These are phyloP conservation scores for Atkinsonella hypoxylon DNA, from an alignment of 2,329 filamentous ascomycete genomes.

Conservation along the genomic window DNA sequence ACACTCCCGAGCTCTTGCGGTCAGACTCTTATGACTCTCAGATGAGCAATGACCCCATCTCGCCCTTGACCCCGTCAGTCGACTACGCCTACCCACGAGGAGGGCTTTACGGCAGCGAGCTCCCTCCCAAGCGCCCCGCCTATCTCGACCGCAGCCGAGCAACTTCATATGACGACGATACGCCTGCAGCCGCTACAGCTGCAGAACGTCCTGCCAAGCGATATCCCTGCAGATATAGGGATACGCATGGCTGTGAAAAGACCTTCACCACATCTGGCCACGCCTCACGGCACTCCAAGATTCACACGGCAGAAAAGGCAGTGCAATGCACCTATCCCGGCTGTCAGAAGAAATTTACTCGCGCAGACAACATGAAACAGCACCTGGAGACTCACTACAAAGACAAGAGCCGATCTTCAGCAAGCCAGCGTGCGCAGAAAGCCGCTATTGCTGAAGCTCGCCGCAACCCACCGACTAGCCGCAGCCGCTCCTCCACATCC, in stretches of 20 bases:
- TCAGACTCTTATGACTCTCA: slow-evolving; percentile 52
- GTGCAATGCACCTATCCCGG: slow-evolving; percentile 55
- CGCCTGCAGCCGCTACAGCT: slow-evolving; percentile 23
- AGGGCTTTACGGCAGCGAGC: slow-evolving; percentile 26
- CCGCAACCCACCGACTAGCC: slow-evolving; percentile 19
- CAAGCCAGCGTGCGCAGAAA: slow-evolving; percentile 21
- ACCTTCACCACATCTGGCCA: slow-evolving; percentile 78
- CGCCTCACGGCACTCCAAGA: slow-evolving; percentile 74
- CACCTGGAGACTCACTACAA: slow-evolving; percentile 67
- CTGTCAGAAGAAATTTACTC: slow-evolving; percentile 70
- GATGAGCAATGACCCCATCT: slow-evolving; percentile 39
- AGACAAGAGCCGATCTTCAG: slow-evolving; percentile 38
- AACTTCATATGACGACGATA: slow-evolving; percentile 40
- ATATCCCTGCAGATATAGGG: slow-evolving; percentile 63
- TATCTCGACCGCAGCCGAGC: slow-evolving; percentile 33
- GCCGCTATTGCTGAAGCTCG: slow-evolving; percentile 20
- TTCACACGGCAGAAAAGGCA: slow-evolving; percentile 71
- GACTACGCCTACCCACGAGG: slow-evolving; percentile 28
- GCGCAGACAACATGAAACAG: slow-evolving; percentile 81
- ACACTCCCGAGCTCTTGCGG: slow-evolving; percentile 45
- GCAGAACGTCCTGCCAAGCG: slow-evolving; percentile 46
- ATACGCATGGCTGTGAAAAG: slow-evolving; percentile 61
- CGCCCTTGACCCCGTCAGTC: slow-evolving; percentile 43
- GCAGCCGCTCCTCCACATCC: slow-evolving; percentile 19
- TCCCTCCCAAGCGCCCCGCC: slow-evolving; percentile 27